Conservation (phyloP, 1,284 basidiomycete species). For the Ustilago sp. region DNA sequence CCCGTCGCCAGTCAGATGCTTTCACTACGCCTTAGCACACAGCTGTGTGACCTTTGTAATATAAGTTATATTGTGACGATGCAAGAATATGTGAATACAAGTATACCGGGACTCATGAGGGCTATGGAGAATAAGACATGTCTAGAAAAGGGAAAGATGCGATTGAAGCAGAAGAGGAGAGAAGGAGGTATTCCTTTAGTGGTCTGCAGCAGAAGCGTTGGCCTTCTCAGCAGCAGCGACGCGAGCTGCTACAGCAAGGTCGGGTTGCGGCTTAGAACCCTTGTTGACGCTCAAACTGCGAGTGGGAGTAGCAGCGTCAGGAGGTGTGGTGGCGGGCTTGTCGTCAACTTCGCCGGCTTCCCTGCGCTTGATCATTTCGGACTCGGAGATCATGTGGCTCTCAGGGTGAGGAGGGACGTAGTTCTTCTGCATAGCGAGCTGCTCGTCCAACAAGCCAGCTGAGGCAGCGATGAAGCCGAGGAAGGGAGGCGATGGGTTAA, state of each 20-base stretch:
- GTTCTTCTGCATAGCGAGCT: slow-evolving; percentile 77
- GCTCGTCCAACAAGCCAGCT: slow-evolving; percentile 79
- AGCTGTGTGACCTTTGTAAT: slow-evolving; percentile 4
- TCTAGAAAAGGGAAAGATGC: slow-evolving; percentile 16
- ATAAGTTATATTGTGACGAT: slow-evolving; percentile 20
- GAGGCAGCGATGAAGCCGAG: slow-evolving; percentile 94
- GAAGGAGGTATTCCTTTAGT: slow-evolving; percentile 5
- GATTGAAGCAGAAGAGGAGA: not conserved
- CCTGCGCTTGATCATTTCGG: slow-evolving; percentile 49
- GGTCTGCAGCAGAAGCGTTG: slow-evolving; percentile 29
- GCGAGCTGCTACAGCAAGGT: slow-evolving; percentile 42
- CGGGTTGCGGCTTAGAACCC: slow-evolving; percentile 26
- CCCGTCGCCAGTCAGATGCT: not conserved
- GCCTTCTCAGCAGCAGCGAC: slow-evolving; percentile 52
- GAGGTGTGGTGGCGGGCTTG: slow-evolving; percentile 55
- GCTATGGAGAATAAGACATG: slow-evolving; percentile 12
- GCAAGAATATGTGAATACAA: slow-evolving; percentile 27
- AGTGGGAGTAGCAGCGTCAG: slow-evolving; percentile 50
- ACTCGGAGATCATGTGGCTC: slow-evolving; percentile 63
- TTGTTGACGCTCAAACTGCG: slow-evolving; percentile 42
- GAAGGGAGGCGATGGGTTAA: slow-evolving; percentile 98
- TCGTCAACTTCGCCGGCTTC: slow-evolving; percentile 46
- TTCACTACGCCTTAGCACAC: not conserved
- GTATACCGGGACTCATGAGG: slow-evolving; percentile 19
- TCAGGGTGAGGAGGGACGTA: slow-evolving; percentile 73